A percentile compares a stretch with the other conserved stretches of the same genome.
These are phyloP conservation scores for Coemansia sp. DNA, from an alignment of 192 early-diverging fungal species.

Conservation along the genomic window DNA sequence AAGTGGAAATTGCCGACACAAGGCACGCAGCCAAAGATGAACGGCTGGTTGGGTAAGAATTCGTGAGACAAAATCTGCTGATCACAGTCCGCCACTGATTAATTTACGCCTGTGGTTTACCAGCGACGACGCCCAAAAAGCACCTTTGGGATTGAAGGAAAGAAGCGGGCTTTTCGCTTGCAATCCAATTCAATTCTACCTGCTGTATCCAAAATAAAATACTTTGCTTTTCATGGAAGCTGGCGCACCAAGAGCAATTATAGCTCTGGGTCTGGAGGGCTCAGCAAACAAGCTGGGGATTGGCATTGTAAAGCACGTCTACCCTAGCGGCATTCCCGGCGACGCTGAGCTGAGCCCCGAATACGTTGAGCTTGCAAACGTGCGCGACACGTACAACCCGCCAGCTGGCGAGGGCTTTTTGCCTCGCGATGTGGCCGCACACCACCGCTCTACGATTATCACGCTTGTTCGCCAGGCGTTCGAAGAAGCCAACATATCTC, in stretches of 20 bases:
- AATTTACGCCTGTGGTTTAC: no score
- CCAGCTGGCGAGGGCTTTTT: conserved; percentile 95
- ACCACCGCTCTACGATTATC: conserved; percentile 80
- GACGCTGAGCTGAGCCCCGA: conserved; percentile 53
- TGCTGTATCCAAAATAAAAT: no score
- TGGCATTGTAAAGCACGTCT: conserved; percentile 80
- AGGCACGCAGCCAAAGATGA: no score
- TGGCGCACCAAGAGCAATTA: conserved; percentile 41
- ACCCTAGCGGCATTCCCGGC: conserved; percentile 23
- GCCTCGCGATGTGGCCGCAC: conserved; percentile 88
- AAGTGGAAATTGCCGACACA: no score
- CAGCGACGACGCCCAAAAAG: no score
- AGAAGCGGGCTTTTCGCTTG: no score
- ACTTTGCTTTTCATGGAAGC: neutral
- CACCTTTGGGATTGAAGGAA: no score
- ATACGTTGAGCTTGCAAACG: conserved; percentile 74
- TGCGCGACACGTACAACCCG: conserved; percentile 91
- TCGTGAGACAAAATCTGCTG: no score
- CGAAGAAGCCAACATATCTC: conserved; percentile 65
- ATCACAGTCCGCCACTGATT: no score
- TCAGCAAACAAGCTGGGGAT: conserved; percentile 97
- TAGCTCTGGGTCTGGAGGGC: conserved; percentile 78
- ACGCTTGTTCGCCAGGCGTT: conserved; percentile 73
- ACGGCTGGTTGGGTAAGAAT: no score
- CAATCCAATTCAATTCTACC: no score